Evolutionary conservation across 2,329 filamentous ascomycete species (phyloP).

Genomic region (Calonectria pseudoturangicola): DNA sequence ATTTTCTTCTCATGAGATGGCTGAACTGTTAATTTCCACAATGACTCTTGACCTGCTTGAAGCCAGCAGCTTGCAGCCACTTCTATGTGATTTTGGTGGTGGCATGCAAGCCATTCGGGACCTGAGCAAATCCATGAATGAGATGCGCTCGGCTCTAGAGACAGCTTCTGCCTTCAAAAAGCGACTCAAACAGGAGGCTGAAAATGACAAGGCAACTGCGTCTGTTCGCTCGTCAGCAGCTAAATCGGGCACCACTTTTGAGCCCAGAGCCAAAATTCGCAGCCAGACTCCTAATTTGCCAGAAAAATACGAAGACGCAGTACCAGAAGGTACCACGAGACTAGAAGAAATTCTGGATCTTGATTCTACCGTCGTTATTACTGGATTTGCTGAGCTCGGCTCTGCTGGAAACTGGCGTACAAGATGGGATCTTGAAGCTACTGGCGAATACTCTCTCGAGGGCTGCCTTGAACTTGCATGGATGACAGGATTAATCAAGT

Average conservation of each 20-base stretch:
- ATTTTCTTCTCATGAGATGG: not conserved
- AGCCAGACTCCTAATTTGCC: not conserved
- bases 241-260: too few relatives aligned
- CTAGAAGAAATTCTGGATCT: not conserved
- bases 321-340: not conserved
- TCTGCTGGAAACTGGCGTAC: not conserved
- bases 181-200: not conserved
- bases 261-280: not conserved
- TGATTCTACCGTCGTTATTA: not conserved
- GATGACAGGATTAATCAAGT: not conserved
- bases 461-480: not conserved
- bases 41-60: not conserved
- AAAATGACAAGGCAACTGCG: not conserved
- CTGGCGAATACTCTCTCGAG: not conserved
- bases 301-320: not conserved
- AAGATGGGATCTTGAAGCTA: not conserved
- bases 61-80: not conserved
- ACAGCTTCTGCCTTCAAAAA: not conserved
- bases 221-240: not conserved
- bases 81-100: not conserved
- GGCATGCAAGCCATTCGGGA: not conserved
- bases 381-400: not conserved
- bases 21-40: not conserved
- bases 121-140: not conserved
- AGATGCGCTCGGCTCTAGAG: not conserved